These are phyloP conservation scores for Aureobasidium melanogenum DNA, from an alignment of 2,329 filamentous ascomycete species.

Conservation along the genomic window DNA sequence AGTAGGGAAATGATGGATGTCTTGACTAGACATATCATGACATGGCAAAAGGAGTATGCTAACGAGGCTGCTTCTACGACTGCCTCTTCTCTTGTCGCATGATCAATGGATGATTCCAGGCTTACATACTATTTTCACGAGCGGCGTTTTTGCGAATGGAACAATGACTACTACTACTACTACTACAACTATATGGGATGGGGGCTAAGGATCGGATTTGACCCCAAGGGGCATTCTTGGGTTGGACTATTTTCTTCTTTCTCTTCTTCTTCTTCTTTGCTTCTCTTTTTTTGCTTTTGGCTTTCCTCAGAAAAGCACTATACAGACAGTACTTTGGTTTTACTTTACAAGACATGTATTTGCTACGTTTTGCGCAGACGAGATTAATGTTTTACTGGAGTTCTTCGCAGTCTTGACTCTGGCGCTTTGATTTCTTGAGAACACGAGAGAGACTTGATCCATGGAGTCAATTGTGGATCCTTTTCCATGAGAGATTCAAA, in stretches of 20 bases:
- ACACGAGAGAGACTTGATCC: too few relatives aligned
- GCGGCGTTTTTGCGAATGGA: not conserved
- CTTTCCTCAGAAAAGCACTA: not conserved
- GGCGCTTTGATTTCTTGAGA: too few relatives aligned
- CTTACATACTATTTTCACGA: not conserved
- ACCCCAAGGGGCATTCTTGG: not conserved
- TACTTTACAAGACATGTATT: not conserved
- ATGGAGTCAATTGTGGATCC: too few relatives aligned
- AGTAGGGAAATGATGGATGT: constrained; percentile 88
- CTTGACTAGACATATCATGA: constrained; percentile 68
- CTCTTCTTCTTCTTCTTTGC: not conserved
- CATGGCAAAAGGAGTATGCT: constrained; percentile 64
- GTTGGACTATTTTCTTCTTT: not conserved
- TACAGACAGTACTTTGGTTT: not conserved
- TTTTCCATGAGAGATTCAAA: too few relatives aligned
- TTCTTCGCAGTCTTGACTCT: too few relatives aligned
- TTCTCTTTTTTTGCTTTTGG: not conserved
- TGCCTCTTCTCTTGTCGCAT: not conserved
- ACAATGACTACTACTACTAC: not conserved
- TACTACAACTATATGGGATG: not conserved
- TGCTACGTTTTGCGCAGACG: not conserved
- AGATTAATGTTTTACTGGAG: too few relatives aligned
- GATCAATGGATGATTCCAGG: not conserved
- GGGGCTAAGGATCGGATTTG: not conserved
- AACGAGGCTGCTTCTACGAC: constrained; percentile 16